Percentiles rank a stretch among this genome's conserved stretches.
Evolutionary conservation across 306 rosid species (phyloP).

Genomic region (Geum urbanum): DNA sequence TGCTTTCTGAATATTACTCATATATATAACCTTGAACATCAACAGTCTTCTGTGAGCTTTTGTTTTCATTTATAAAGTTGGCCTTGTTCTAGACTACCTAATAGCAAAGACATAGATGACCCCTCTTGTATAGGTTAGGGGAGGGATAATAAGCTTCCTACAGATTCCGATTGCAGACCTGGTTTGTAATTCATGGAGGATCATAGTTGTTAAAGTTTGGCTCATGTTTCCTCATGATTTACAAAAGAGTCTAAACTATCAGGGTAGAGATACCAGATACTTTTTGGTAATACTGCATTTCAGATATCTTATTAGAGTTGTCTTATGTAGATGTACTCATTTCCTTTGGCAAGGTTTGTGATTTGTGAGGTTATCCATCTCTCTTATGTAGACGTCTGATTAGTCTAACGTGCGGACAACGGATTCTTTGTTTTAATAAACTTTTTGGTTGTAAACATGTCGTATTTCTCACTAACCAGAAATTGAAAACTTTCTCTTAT

Average conservation of each 20-base stretch:
- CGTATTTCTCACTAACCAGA: not conserved
- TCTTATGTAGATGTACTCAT: not conserved
- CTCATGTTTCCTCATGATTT: not conserved
- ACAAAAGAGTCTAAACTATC: not conserved
- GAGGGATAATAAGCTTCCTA: not conserved
- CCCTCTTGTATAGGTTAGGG: not conserved
- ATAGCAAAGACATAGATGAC: not conserved
- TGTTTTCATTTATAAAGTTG: not conserved
- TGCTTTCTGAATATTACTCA: not conserved
- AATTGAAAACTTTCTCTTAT: not conserved
- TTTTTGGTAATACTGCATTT: not conserved
- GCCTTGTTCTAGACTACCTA: not conserved
- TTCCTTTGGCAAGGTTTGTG: not conserved
- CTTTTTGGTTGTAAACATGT: too few species aligned
- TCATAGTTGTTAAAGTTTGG: not conserved
- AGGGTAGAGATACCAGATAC: not conserved
- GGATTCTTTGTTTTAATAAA: not conserved
- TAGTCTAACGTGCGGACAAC: not conserved
- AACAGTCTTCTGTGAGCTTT: not conserved
- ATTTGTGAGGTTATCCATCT: not conserved
- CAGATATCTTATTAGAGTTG: not conserved
- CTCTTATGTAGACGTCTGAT: not conserved
- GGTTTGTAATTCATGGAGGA: not conserved
- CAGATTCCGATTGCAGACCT: not conserved
- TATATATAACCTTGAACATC: not conserved